Percentiles rank a stretch among this genome's conserved stretches.
phyloP scores from a whole-genome alignment of 2,329 filamentous ascomycete species.

The Fusarium sp. region DNA sequence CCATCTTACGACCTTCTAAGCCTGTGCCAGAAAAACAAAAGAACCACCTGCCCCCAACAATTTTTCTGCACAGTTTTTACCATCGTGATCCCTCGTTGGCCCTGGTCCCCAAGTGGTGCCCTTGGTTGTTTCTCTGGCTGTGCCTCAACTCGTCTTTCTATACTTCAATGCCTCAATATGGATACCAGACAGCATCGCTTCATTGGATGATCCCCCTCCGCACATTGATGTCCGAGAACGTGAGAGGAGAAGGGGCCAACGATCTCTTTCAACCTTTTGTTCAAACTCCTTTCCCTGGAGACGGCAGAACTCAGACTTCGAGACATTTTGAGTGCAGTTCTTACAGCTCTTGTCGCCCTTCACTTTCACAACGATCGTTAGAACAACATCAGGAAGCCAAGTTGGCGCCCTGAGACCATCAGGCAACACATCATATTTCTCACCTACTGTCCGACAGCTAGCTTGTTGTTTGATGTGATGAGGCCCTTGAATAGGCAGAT shows the following conservation, averaged over 20 bases:
- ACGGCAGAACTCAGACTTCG: background rate
- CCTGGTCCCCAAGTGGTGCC: background rate
- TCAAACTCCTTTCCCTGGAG: background rate
- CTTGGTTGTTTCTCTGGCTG: background rate
- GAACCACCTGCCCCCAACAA: constrained; percentile 44
- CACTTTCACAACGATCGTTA: background rate
- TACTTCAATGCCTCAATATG: constrained; percentile 12
- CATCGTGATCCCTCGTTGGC: constrained; percentile 26
- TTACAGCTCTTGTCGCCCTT: background rate
- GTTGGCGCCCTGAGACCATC: background rate
- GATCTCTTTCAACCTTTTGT: constrained; percentile 2
- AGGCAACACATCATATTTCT: background rate
- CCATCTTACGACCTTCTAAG: constrained; percentile 37
- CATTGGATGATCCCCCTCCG: constrained; percentile 1
- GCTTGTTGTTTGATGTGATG: too few relatives aligned
- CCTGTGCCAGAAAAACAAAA: constrained; percentile 39
- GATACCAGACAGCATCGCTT: constrained; percentile 16
- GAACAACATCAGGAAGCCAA: background rate
- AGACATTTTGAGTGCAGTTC: background rate
- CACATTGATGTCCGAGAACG: constrained; percentile 28
- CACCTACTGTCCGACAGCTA: background rate
- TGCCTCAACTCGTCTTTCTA: constrained; percentile 15
- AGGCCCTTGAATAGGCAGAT: too few relatives aligned
- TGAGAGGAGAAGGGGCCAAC: background rate
- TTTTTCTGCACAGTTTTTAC: constrained; percentile 17